These are phyloP conservation scores for Nidularia pulvinata DNA, from an alignment of 768 basidiomycete genomes.

Conservation along the genomic window DNA sequence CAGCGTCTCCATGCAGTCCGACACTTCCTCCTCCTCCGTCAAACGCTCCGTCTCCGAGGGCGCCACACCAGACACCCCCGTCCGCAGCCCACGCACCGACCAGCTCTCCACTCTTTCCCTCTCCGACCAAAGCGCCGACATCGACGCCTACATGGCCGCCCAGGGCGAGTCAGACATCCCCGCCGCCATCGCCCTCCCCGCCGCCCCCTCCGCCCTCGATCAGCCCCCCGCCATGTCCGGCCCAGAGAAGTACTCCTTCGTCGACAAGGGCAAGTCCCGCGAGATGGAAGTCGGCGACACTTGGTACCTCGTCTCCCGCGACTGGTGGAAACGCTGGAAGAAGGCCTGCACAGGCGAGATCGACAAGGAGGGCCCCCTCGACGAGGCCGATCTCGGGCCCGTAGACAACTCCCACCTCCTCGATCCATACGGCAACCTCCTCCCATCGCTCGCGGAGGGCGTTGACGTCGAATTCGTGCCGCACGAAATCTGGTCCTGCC, in stretches of 20 bases:
- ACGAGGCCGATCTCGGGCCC: slow-evolving; percentile 66
- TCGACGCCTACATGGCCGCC: slow-evolving; percentile 69
- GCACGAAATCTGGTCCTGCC: slow-evolving; percentile 63
- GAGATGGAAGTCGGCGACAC: slow-evolving; percentile 65
- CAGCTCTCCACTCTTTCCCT: slow-evolving; percentile 40
- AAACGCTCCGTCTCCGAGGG: slow-evolving; percentile 83
- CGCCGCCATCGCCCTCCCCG: slow-evolving; percentile 16
- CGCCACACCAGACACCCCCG: slow-evolving; percentile 37
- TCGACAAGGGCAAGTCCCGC: slow-evolving; percentile 42
- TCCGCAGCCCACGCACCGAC: slow-evolving; percentile 37
- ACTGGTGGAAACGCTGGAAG: slow-evolving; percentile 78
- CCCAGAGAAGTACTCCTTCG: slow-evolving; percentile 46
- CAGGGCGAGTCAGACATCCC: slow-evolving; percentile 44
- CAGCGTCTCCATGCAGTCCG: slow-evolving; percentile 75
- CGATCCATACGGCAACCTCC: slow-evolving; percentile 50
- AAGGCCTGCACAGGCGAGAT: slow-evolving; percentile 67
- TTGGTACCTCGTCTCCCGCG: slow-evolving; percentile 75
- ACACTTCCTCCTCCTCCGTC: slow-evolving; percentile 67
- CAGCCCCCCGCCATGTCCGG: slow-evolving; percentile 22
- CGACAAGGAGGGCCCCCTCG: slow-evolving; percentile 66
- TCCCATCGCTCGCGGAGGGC: slow-evolving; percentile 48
- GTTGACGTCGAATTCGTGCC: slow-evolving; percentile 79
- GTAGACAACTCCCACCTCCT: slow-evolving; percentile 75
- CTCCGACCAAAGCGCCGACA: slow-evolving; percentile 47
- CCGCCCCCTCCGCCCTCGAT: neutral